phyloP scores from a whole-genome alignment of 148 eudicot species.

The Diospyros kaki region DNA sequence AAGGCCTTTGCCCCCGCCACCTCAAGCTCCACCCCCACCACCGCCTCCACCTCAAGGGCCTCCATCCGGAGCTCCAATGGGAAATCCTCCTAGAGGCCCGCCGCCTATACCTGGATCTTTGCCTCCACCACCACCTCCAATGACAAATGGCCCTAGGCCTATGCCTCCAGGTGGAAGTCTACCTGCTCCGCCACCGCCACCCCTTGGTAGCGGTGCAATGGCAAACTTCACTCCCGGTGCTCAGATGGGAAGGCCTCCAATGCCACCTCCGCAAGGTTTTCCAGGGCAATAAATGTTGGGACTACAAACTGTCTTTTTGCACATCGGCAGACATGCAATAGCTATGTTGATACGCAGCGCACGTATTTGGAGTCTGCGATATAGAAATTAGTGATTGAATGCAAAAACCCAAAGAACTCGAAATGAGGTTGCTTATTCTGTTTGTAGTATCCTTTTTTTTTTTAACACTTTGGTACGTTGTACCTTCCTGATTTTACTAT shows the following conservation, averaged over 20 bases:
- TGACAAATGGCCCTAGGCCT: slow-evolving; percentile 82
- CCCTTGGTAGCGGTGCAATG: slow-evolving; percentile 61
- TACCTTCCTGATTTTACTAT: too few relatives aligned
- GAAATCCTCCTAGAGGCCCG: slow-evolving; percentile 61
- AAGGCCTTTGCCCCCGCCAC: slow-evolving; percentile 52
- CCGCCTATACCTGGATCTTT: slow-evolving; percentile 23
- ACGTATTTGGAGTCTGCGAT: too few relatives aligned
- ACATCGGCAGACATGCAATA: background rate
- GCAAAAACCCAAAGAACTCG: too few relatives aligned
- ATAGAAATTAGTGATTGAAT: too few relatives aligned
- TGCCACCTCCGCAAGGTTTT: slow-evolving; percentile 75
- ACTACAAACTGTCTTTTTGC: background rate
- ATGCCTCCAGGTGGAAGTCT: slow-evolving; percentile 79
- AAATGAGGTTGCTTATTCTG: too few relatives aligned
- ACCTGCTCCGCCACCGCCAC: slow-evolving; percentile 76
- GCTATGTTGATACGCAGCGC: background rate
- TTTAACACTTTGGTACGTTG: too few relatives aligned
- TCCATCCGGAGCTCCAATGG: slow-evolving; percentile 47
- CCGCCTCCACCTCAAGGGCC: slow-evolving; percentile 77
- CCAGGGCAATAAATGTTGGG: slow-evolving; percentile 72
- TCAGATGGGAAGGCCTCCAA: slow-evolving; percentile 61
- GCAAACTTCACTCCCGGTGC: slow-evolving; percentile 62
- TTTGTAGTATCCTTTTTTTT: too few relatives aligned
- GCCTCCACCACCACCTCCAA: slow-evolving; percentile 65
- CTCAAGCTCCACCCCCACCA: slow-evolving; percentile 61